These are phyloP conservation scores for Colletotrichum sp. DNA, from an alignment of 2,329 filamentous ascomycete genomes.

Conservation along the genomic window DNA sequence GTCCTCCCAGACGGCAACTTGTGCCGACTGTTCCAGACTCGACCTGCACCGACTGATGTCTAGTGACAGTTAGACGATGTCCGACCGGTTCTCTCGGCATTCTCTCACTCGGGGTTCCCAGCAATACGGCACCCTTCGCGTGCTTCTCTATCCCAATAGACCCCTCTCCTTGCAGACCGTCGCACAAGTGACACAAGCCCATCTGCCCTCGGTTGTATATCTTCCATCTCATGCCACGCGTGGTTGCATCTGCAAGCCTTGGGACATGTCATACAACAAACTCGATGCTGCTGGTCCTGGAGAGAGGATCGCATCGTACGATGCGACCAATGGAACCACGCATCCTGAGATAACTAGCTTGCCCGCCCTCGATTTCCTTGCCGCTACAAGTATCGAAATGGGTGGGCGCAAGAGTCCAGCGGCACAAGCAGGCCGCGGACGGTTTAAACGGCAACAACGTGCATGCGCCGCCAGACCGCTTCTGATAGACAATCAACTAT, in stretches of 20 bases:
- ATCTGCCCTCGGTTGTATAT: not conserved
- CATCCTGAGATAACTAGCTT: not conserved
- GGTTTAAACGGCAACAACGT: not conserved
- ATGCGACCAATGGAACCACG: not conserved
- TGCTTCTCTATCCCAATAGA: not conserved
- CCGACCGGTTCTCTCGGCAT: constrained; percentile 5
- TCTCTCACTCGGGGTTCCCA: constrained; percentile 1
- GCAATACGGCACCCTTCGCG: not conserved
- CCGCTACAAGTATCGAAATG: not conserved
- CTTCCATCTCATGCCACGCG: not conserved
- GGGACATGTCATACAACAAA: not conserved
- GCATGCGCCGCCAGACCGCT: not conserved
- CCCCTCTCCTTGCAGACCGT: not conserved
- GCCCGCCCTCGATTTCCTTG: not conserved
- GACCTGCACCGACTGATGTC: not conserved
- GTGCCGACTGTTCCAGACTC: constrained; percentile 7
- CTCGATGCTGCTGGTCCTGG: not conserved
- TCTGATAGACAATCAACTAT: not conserved
- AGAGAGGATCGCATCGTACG: not conserved
- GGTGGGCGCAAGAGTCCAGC: not conserved
- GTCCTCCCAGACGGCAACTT: constrained; percentile 1
- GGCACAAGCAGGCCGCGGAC: not conserved
- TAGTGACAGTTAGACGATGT: not conserved
- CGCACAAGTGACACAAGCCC: not conserved
- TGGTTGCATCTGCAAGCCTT: not conserved